These are phyloP conservation scores for Saccharomycopsis hybrid DNA, from an alignment of 1,139 yeast genomes.

Conservation along the genomic window DNA sequence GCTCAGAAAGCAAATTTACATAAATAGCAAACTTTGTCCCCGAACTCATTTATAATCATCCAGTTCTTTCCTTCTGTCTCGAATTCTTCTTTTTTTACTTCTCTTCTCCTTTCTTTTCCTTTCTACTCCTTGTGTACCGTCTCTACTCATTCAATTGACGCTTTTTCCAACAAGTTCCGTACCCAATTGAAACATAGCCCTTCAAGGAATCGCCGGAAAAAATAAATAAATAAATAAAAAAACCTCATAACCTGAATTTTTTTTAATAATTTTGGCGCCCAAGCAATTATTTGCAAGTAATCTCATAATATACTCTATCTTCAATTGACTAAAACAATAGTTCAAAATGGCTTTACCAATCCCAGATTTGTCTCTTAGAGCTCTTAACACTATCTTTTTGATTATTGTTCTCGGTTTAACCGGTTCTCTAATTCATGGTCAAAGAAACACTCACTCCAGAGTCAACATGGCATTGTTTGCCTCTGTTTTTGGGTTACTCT, in stretches of 20 bases:
- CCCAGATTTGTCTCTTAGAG: conserved; percentile 72
- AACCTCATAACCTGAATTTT: too few relatives aligned
- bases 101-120: background rate
- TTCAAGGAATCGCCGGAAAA: too few relatives aligned
- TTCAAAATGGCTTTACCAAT: conserved; percentile 43
- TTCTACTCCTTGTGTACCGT: background rate
- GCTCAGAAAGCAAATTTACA: background rate
- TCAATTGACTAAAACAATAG: background rate
- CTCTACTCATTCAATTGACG: background rate
- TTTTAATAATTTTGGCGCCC: background rate
- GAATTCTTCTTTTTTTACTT: background rate
- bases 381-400: conserved; percentile 65
- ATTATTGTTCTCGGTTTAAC: conserved; percentile 77
- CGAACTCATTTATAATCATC: background rate
- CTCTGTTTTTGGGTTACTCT: conserved; percentile 75
- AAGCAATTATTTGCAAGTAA: too few relatives aligned
- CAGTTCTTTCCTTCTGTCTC: background rate
- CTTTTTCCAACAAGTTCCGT: background rate
- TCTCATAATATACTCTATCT: background rate
- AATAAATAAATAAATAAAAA: too few relatives aligned
- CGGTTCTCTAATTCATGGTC: conserved; percentile 75
- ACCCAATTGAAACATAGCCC: too few relatives aligned
- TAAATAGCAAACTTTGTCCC: background rate
- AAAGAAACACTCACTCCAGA: conserved; percentile 61
- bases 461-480: conserved; percentile 86